Conservation (phyloP, 108 stramenopile genomes). For the Cyclotella cryptica region DNA sequence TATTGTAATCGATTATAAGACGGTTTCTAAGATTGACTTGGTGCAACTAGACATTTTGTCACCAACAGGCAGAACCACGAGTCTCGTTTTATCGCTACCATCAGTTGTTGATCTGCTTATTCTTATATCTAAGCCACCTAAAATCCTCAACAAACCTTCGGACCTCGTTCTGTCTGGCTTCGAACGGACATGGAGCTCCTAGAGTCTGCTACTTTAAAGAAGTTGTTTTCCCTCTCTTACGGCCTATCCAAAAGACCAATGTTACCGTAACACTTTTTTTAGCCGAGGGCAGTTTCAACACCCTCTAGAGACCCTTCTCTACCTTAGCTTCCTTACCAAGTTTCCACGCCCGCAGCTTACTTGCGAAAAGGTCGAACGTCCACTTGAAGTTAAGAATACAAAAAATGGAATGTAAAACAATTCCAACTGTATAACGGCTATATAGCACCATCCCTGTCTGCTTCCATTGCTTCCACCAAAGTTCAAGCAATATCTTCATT, state of each 20-base stretch:
- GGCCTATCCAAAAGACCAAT: background rate
- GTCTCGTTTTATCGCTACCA: no score
- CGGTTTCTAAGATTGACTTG: no score
- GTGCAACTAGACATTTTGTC: no score
- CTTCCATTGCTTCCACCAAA: slow-evolving; percentile 29
- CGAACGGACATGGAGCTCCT: background rate
- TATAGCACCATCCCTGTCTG: slow-evolving; percentile 24
- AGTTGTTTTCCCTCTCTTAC: background rate
- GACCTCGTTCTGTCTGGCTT: no score
- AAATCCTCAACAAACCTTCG: no score
- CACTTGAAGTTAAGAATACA: slow-evolving; percentile 85
- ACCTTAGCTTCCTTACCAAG: slow-evolving; percentile 38
- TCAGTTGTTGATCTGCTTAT: no score
- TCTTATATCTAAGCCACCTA: no score
- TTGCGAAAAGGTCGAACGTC: slow-evolving; percentile 82
- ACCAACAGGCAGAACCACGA: no score
- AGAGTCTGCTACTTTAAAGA: background rate
- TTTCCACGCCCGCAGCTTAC: slow-evolving; percentile 60
- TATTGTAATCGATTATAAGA: no score
- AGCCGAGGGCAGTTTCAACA: background rate
- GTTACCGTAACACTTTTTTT: background rate
- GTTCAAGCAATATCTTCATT: slow-evolving; percentile 48
- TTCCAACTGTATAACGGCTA: slow-evolving; percentile 47
- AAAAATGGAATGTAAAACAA: slow-evolving; percentile 71
- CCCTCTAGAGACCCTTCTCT: slow-evolving; percentile 45